A percentile compares a stretch with the other conserved stretches of the same genome.
Evolutionary conservation across 805 yeast genomes (phyloP).

Genomic region (Schwanniomyces occidentalis): DNA sequence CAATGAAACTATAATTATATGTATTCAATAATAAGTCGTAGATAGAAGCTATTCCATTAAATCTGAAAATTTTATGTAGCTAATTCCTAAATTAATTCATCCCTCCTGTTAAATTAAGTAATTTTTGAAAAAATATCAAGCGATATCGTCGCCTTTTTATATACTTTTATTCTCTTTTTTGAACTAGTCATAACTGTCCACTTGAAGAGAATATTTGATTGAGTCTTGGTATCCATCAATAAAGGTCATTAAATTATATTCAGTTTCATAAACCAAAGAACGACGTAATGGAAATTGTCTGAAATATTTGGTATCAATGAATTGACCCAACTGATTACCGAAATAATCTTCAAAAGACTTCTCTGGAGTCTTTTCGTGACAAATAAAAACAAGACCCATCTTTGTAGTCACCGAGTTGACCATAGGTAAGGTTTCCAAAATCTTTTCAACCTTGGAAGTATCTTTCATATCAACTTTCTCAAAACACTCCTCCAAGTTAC

Average conservation of each 20-base stretch:
- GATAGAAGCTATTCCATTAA: no score
- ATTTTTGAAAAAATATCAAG: no score
- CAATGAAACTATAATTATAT: no score
- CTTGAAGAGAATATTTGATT: no score
- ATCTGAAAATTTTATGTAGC: no score
- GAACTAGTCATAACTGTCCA: no score
- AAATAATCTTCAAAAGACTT: constrained; percentile 1
- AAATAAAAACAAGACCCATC: constrained; percentile 23
- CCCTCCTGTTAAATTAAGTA: no score
- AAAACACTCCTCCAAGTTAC: constrained; percentile 18
- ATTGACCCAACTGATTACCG: constrained; percentile 1
- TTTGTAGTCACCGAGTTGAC: constrained; percentile 21
- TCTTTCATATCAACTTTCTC: constrained; percentile 8
- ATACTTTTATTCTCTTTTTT: no score
- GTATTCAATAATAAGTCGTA: no score
- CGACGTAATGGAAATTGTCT: constrained; percentile 1
- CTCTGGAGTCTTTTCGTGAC: constrained; percentile 19
- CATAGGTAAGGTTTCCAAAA: constrained; percentile 11
- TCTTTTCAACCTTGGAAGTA: constrained; percentile 4
- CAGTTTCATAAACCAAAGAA: constrained; percentile 3
- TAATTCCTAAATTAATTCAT: no score
- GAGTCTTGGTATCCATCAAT: constrained; percentile 3
- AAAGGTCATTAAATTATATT: constrained; percentile 1
- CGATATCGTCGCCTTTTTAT: no score
- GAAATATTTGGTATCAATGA: neutral